Base-by-base conservation (phyloP, 1,139 yeast species). In the Magnusiomyces ingens region DNA sequence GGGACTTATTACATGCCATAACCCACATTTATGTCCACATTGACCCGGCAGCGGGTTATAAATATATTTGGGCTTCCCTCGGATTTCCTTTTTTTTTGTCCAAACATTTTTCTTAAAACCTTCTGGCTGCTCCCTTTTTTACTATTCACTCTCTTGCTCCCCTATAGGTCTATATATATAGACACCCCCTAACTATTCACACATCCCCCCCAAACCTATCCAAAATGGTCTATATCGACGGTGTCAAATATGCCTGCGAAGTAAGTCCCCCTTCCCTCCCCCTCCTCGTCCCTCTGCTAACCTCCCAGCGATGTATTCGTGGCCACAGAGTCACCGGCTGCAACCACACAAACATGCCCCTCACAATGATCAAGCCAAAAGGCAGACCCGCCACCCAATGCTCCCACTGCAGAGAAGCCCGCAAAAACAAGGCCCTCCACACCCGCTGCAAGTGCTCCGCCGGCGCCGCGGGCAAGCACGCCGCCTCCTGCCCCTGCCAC, bases 381-480 rank as follows among this genome's bases (percentile, higher is more conserved):
- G 99, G 99, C 3, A 75, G 99, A 53, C 99, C 99, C 0, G 82
- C 96, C 0, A 84, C 96, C 2, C 96, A 90, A 66, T 91, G 98
- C 64, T 76, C 78, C 45, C 95, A 87, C 66, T 91, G 98, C 67
- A 82, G 93, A 57, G 93, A 85, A 55, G 81, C 83, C 62, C 75
- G 96, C 46, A 85, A 84, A 66, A 67, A 75, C 57, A 85, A 84
- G 61, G 81, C 84, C 60, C 72, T 83, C 8, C 95, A 88, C 65
- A 80, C 83, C 13, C 71, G 79, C 50, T 90, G 97, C 68, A 74
- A 81, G 6, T 91, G 98, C 72, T 85, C 86, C 53, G 67, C 67
- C 50, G 67, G 68, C 52, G 71, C 70, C 75, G 76, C 62, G n/a
- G 69, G 77, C 68, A 74, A 71, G 67, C 71, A 80, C 68, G 55